These are phyloP conservation scores for Fusarium sp. DNA, from an alignment of 2,329 filamentous ascomycete species.

Conservation along the genomic window DNA sequence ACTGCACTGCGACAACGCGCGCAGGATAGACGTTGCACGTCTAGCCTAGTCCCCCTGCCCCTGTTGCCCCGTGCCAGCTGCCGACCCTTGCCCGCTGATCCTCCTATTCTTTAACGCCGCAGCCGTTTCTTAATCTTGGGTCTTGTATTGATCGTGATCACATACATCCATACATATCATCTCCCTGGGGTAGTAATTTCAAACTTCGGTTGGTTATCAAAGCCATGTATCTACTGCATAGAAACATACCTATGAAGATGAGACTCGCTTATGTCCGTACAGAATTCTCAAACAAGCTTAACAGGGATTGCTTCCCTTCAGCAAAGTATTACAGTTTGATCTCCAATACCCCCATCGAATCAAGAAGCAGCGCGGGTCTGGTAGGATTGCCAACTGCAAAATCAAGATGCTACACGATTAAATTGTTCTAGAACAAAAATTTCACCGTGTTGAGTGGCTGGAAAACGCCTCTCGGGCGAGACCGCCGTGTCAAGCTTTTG, in stretches of 20 bases:
- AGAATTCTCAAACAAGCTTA: conserved; percentile 12
- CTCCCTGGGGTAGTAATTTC: background rate
- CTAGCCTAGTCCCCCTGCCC: conserved; percentile 9
- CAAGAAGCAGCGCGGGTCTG: background rate
- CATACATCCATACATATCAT: background rate
- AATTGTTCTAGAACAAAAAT: conserved; percentile 42
- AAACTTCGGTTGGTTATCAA: background rate
- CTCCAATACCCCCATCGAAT: background rate
- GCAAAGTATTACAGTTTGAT: background rate
- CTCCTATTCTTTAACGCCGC: conserved; percentile 44
- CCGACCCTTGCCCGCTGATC: conserved; percentile 39
- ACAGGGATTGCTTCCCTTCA: conserved; percentile 3
- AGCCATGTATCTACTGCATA: background rate
- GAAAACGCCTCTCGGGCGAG: conserved; percentile 31
- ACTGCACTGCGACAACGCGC: background rate
- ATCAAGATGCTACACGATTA: conserved; percentile 5
- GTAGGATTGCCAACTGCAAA: conserved; percentile 1
- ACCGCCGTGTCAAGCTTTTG: conserved; percentile 21
- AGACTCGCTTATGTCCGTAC: conserved; percentile 15
- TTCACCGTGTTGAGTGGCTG: conserved; percentile 19
- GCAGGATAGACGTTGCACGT: background rate
- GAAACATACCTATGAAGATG: conserved; percentile 19
- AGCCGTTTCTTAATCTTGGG: conserved; percentile 28
- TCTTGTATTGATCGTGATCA: conserved; percentile 10
- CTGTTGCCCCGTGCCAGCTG: conserved; percentile 21